Conservation (phyloP, 2,329 filamentous ascomycete species). For the Talaromyces sp. region DNA sequence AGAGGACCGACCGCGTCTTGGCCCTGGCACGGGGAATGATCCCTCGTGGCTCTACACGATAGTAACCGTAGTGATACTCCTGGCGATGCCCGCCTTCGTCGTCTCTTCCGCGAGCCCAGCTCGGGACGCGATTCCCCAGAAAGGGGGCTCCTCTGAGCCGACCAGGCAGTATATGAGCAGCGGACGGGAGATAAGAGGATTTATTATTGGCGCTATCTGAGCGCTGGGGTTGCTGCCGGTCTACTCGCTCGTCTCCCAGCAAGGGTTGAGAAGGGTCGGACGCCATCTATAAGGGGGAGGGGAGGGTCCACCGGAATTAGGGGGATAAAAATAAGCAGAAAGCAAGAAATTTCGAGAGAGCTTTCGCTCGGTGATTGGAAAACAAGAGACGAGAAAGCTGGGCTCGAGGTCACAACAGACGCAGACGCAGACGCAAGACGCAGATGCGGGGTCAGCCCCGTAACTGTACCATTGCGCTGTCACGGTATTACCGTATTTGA, state of each 20-base stretch:
- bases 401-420: neutral
- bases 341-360: neutral
- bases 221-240: conserved; percentile 1
- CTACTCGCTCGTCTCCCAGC: neutral
- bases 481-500: neutral
- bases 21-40: conserved; percentile 8
- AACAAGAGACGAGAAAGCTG: neutral
- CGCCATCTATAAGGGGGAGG: neutral
- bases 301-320: neutral
- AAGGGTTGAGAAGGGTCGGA: conserved; percentile 9
- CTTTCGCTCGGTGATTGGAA: neutral
- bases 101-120: conserved; percentile 4
- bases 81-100: neutral
- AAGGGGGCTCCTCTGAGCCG: neutral
- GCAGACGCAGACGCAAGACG: neutral
- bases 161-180: neutral
- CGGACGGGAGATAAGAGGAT: neutral
- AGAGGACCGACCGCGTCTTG: conserved; percentile 28
- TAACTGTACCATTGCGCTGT: neutral
- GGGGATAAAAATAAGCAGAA: neutral
- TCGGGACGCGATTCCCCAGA: conserved; percentile 3
- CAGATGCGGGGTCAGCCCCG: neutral
- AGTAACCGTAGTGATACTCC: conserved; percentile 2
- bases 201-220: neutral
- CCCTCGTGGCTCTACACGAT: neutral